phyloP scores from a whole-genome alignment of 768 basidiomycete species.

The Glaciozyma martinii region DNA sequence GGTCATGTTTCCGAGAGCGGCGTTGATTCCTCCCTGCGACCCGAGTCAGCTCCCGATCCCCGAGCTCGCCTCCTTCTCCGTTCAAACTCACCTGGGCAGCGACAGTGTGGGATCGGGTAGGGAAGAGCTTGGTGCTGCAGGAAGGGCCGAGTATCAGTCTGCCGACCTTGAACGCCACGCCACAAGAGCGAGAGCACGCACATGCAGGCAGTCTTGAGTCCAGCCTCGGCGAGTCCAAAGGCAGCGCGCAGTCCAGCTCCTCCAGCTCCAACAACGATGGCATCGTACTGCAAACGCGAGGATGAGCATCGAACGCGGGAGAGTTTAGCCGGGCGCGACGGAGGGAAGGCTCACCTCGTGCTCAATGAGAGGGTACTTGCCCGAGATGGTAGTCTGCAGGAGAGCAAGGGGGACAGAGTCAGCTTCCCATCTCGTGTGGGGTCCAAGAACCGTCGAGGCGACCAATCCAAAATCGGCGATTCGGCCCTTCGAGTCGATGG shows the following conservation, averaged over 20 bases:
- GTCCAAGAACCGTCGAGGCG: neutral
- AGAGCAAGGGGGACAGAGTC: neutral
- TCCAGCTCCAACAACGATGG: conserved; percentile 94
- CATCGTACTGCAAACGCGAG: conserved; percentile 56
- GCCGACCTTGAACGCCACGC: neutral
- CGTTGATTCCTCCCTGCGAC: conserved; percentile 87
- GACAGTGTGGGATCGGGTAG: conserved; percentile 95
- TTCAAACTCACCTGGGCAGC: conserved; percentile 69
- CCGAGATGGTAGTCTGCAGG: conserved; percentile 37
- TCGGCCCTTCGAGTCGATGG: neutral
- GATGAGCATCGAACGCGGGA: too few relatives aligned
- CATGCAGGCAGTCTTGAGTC: conserved; percentile 54
- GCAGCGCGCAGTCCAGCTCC: conserved; percentile 97
- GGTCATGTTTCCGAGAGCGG: conserved; percentile 80
- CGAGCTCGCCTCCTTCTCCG: neutral
- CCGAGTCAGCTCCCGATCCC: neutral
- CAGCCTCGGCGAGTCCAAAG: conserved; percentile 95
- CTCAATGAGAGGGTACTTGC: conserved; percentile 92
- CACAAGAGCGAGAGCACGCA: neutral
- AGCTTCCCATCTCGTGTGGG: neutral
- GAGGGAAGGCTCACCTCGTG: conserved; percentile 52
- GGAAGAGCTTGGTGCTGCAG: conserved; percentile 98
- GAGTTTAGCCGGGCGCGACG: neutral
- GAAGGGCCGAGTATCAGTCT: conserved; percentile 50
- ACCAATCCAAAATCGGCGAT: neutral